A percentile compares a stretch with the other conserved stretches of the same genome.
Evolutionary conservation across 257 asterid genomes (phyloP).

Genomic region (Nicotiana noctiflora): DNA sequence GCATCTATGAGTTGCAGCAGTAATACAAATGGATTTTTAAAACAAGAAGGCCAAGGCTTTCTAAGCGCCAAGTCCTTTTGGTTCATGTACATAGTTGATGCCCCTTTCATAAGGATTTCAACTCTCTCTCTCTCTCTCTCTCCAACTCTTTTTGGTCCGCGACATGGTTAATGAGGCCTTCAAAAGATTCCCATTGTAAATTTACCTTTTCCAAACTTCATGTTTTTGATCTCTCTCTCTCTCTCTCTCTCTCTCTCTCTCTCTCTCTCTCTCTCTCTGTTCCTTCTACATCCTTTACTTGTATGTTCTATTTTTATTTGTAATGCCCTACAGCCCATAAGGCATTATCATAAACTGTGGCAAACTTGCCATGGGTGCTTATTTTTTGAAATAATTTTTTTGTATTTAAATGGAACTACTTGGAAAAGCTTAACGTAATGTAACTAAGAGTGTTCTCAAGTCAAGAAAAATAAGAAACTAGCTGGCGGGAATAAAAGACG

Average conservation of each 20-base stretch:
- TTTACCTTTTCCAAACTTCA: constrained; percentile 1
- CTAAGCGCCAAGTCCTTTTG: not conserved
- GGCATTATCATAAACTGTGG: not conserved
- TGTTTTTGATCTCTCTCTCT: not conserved
- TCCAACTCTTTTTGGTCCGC: not conserved
- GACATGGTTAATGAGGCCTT: not conserved
- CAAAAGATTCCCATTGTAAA: not conserved
- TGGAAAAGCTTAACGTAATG: not conserved
- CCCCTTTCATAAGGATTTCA: constrained; percentile 1
- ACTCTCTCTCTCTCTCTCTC: not conserved
- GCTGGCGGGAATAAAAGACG: not conserved
- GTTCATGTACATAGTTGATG: constrained; percentile 1
- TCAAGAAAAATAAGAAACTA: not conserved
- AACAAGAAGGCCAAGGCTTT: not conserved
- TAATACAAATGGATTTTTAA: not conserved
- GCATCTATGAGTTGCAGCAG: not conserved
- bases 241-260: not conserved
- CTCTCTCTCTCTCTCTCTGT: not conserved
- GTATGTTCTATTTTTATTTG: not conserved
- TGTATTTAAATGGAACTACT: not conserved
- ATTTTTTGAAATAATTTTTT: not conserved
- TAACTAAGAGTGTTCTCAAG: not conserved
- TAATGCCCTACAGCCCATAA: not conserved
- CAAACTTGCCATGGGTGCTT: not conserved
- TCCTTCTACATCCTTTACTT: not conserved